A percentile compares a stretch with the other conserved stretches of the same genome.
These are phyloP conservation scores for Capronia epimyces DNA, from an alignment of 2,329 filamentous ascomycete species.

Conservation along the genomic window DNA sequence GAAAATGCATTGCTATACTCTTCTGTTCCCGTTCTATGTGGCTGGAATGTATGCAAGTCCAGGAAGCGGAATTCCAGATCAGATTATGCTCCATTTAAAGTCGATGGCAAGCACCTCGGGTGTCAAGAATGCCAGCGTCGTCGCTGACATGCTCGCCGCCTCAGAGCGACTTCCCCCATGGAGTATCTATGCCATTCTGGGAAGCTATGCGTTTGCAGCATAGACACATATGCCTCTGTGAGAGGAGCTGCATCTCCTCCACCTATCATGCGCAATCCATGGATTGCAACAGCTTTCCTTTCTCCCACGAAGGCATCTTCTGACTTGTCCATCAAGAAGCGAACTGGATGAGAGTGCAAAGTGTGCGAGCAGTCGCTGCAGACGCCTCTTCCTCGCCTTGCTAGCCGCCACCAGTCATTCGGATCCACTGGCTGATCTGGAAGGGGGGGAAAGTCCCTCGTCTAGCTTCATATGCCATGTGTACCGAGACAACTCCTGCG, in stretches of 20 bases:
- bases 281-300: no score
- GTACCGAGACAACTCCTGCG: no score
- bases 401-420: no score
- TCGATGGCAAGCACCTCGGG: constrained; percentile 14
- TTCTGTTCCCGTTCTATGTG: constrained; percentile 29
- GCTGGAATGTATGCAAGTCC: constrained; percentile 22
- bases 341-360: no score
- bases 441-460: no score
- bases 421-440: no score
- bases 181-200: constrained; percentile 28
- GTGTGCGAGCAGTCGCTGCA: no score
- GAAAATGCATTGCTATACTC: constrained; percentile 23
- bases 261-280: no score
- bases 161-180: constrained; percentile 17
- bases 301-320: no score
- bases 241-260: not conserved
- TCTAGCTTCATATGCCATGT: no score
- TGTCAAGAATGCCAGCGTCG: constrained; percentile 20
- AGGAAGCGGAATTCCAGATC: constrained; percentile 14
- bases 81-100: constrained; percentile 23
- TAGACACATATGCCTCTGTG: constrained; percentile 5
- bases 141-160: constrained; percentile 24
- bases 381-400: no score
- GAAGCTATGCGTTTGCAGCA: constrained; percentile 29
- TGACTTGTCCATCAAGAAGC: no score